Evolutionary conservation across 495 filamentous ascomycete species (phyloP), one percentile per base, ranked within the genome.

Genomic region (Lineolata rhizophorae): DNA sequence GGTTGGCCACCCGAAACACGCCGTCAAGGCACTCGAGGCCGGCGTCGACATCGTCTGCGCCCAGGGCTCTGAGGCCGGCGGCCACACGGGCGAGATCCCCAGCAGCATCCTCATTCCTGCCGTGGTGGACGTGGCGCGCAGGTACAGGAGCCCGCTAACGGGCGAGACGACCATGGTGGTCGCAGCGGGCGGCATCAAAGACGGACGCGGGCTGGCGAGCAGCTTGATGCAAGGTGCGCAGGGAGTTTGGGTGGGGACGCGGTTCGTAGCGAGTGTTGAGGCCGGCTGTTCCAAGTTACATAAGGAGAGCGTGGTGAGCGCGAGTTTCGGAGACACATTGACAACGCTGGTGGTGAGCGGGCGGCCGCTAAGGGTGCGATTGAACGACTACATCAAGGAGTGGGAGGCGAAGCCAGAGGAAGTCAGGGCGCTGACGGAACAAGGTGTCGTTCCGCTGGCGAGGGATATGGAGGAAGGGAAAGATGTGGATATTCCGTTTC

Each of bases 1-100:
- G 82, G 81, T 90, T n/a, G 82, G 82, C 0, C 68, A 73, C 30
- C 81, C 81, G n/a, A 75, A 70, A 43, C 82, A 92, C 49, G 81
- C 81, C 0, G 62, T 66, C 43, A 87, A 90, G 57, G 81, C 81
- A 18, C 59, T 92, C 3, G 63, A 74, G 25, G 60, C 67, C 0
- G 82, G 81, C 8, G 76, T 82, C 11, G 81, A 91, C 49, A 70
- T 91, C 46, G 68, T 91, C 5, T 87, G 79, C 42, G 52, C 54
- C 17, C 54, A 57, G 30, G 54, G 54, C 10, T 50, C 50, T 1
- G 54, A 57, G 31, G 54, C 52, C 15, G 54, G 54, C 1, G 54
- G 54, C 16, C 54, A 57, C 28, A 57, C 54, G 2, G 54, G 54
- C 2, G 54, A 57, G 17, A 51, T 55, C 29, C 43, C 52, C 18